Conservation (phyloP, 179 eudicot genomes). For the Carnegiea gigantea region DNA sequence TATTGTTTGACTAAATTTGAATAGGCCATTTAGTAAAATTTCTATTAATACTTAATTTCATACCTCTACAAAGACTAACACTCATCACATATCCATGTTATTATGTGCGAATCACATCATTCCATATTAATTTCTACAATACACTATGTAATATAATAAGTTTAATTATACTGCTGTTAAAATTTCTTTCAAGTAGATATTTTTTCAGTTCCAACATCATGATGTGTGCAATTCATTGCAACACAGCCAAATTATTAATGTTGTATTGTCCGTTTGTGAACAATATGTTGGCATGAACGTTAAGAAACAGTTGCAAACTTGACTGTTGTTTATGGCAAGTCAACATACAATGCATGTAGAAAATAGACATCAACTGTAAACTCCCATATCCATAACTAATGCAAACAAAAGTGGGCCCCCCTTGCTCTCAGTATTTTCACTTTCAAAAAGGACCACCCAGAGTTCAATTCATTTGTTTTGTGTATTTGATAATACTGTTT, state of each 20-base stretch:
- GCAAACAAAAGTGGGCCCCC: not conserved
- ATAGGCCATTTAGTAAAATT: too few relatives aligned
- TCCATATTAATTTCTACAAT: too few relatives aligned
- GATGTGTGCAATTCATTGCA: not conserved
- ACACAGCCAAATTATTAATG: not conserved
- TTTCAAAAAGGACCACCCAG: not conserved
- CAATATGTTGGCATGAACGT: not conserved
- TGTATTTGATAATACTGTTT: not conserved
- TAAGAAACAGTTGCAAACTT: not conserved
- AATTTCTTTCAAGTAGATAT: too few relatives aligned
- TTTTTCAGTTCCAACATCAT: not conserved
- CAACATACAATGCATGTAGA: not conserved
- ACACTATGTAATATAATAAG: too few relatives aligned
- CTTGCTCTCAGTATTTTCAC: not conserved
- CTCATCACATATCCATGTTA: too few relatives aligned
- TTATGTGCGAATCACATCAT: too few relatives aligned
- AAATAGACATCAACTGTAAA: not conserved
- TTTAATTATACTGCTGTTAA: too few relatives aligned
- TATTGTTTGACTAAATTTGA: too few relatives aligned
- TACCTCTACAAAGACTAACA: too few relatives aligned
- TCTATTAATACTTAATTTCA: too few relatives aligned
- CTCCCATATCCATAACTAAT: not conserved
- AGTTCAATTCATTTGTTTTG: not conserved
- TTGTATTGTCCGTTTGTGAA: not conserved
- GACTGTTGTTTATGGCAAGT: not conserved